Conservation (phyloP, 140 eudicot genomes). For the Bidens hawaiensis region DNA sequence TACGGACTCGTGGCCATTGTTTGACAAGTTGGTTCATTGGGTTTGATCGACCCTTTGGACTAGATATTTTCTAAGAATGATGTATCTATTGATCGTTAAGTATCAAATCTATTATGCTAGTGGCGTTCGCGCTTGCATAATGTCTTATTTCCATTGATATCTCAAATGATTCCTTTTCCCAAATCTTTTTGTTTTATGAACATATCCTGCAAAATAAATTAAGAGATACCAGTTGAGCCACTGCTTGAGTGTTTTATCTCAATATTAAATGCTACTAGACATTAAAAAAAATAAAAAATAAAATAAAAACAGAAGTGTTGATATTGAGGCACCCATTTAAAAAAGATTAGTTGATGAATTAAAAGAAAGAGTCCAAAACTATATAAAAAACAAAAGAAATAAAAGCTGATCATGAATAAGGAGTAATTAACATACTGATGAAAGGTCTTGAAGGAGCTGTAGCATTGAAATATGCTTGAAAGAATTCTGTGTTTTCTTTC, state of each 20-base stretch:
- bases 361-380: background rate
- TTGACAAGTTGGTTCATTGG: background rate
- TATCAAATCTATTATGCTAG: background rate
- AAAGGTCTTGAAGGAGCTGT: constrained; percentile 39
- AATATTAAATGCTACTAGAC: too few relatives aligned
- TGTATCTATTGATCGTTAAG: background rate
- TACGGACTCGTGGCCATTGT: background rate
- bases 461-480: constrained; percentile 49
- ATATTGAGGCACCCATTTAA: background rate
- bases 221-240: background rate
- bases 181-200: constrained; percentile 33
- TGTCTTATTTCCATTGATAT: constrained; percentile 8
- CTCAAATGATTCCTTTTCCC: constrained; percentile 36
- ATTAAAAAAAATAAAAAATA: too few relatives aligned
- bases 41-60: background rate
- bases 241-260: background rate
- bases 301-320: background rate
- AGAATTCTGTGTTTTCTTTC: constrained; percentile 63
- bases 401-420: background rate
- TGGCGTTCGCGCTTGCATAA: background rate
- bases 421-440: constrained; percentile 25
- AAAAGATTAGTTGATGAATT: background rate
- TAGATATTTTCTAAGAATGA: background rate
- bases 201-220: constrained; percentile 17
- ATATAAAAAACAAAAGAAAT: background rate